Base-by-base conservation (phyloP, 1,284 basidiomycete genomes). In the Ustilago cynodontis region DNA sequence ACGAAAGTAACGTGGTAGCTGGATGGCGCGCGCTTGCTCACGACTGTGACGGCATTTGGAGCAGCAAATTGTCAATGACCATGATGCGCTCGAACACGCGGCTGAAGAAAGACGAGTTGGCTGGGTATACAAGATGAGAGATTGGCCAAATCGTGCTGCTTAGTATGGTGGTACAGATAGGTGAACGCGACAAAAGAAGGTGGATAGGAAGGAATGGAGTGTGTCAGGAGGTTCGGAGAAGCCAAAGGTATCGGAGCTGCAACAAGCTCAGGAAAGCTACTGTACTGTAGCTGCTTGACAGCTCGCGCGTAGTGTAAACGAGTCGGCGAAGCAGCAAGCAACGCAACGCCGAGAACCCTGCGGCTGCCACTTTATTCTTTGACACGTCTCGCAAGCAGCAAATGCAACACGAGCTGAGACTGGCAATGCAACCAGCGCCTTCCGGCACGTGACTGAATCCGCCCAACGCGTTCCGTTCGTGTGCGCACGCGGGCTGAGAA, bases 381-480 rank as follows among this genome's bases (percentile, higher is more conserved):
- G 37, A 16, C 39, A 33, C 41, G 24, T 31, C 28, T 49, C 22
- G 31, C n/a, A 24, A 28, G 14, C 43, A 22, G 18, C 20, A 10
- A 35, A 13, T 8, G 43, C 43, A 45, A 16, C 43, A 45, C 35
- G n/a, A n/a, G n/a, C n/a, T n/a, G n/a, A n/a, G n/a, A n/a, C n/a
- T n/a, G n/a, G n/a, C n/a, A n/a, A n/a, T n/a, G n/a, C n/a, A 37
- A 47, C 13, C 9, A 4, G 8, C 6, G 35, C 16, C 16, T 29
- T 11, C 20, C 3, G 1, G 60, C 60, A 62, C 60, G 60, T 62
- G 60, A 62, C 60, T 14, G 3, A 37, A 9, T 26, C 31, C 31
- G 31, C 51, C 29, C 60, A 62, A 62, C 60, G 60, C 60, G 60
- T 62, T 62, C 51, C 60, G 60, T 62, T 62, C 51, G 50, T 45